Percentiles rank a stretch among this genome's conserved stretches.
These are phyloP conservation scores for Conticribra guillardii DNA, from an alignment of 108 stramenopile species.

Conservation along the genomic window DNA sequence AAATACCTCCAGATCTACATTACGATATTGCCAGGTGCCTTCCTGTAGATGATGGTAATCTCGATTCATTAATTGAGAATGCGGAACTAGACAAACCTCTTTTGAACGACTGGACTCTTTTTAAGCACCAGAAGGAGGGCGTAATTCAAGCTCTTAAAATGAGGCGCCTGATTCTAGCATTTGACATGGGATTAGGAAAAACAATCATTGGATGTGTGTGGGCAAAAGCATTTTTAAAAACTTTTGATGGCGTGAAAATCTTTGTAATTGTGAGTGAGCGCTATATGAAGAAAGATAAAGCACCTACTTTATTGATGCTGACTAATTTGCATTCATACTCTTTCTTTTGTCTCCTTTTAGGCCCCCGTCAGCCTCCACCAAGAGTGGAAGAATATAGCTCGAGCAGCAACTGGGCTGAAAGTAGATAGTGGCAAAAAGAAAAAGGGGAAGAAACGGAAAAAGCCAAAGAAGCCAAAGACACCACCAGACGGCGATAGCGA, in stretches of 20 bases:
- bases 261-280: conserved; percentile 53
- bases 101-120: conserved; percentile 80
- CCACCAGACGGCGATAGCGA: conserved; percentile 6
- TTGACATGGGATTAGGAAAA: conserved; percentile 86
- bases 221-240: conserved; percentile 67
- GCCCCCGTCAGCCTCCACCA: conserved; percentile 67
- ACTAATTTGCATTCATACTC: not conserved
- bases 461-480: too few species aligned
- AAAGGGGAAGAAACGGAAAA: conserved; percentile 23
- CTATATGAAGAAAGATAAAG: not conserved
- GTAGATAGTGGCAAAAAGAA: conserved; percentile 37
- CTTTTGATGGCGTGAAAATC: conserved; percentile 59
- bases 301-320: not conserved
- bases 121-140: conserved; percentile 77
- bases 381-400: conserved; percentile 80
- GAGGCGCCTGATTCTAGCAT: conserved; percentile 81
- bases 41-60: conserved; percentile 37
- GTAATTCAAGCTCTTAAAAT: conserved; percentile 60
- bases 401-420: conserved; percentile 58
- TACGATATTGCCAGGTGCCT: conserved; percentile 31
- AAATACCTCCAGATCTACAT: conserved; percentile 30
- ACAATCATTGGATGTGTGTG: conserved; percentile 83
- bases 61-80: conserved; percentile 56
- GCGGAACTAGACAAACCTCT: conserved; percentile 60
- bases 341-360: not conserved